phyloP scores from a whole-genome alignment of 2,329 filamentous ascomycete species.

The Ceratocystiopsis minuta region DNA sequence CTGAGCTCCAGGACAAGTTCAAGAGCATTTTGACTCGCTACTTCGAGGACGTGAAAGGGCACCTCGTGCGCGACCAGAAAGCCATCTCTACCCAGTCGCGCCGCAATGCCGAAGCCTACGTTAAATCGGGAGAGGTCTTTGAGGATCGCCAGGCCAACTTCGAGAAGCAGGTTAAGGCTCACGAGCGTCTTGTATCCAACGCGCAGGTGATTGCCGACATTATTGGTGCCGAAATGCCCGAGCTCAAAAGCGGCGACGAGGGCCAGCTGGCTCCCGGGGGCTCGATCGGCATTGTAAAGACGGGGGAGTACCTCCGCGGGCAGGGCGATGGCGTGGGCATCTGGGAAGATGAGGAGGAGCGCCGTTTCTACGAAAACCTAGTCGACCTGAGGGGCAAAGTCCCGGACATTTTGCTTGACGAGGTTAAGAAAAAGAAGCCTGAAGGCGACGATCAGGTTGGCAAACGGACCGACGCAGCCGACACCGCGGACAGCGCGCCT shows the following conservation, averaged over 20 bases:
- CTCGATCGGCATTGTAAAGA: conserved; percentile 83
- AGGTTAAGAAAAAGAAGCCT: conserved; percentile 80
- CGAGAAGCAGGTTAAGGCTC: conserved; percentile 79
- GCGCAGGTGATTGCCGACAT: conserved; percentile 82
- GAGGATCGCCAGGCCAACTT: conserved; percentile 93
- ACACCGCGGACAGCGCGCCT: background rate
- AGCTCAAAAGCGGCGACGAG: conserved; percentile 69
- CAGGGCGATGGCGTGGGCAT: conserved; percentile 85
- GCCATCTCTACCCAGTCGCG: conserved; percentile 71
- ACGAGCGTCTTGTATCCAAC: conserved; percentile 79
- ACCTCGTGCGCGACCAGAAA: conserved; percentile 83
- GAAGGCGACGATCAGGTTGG: conserved; percentile 69
- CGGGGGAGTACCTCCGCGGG: conserved; percentile 78
- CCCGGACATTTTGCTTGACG: conserved; percentile 80
- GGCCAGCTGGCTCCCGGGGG: conserved; percentile 46
- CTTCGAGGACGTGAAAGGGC: conserved; percentile 79
- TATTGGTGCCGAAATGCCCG: conserved; percentile 81
- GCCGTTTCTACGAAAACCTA: conserved; percentile 93
- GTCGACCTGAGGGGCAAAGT: conserved; percentile 93
- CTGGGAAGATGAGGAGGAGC: conserved; percentile 96
- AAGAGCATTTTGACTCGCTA: conserved; percentile 72
- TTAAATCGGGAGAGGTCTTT: conserved; percentile 95
- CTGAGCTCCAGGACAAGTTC: conserved; percentile 72
- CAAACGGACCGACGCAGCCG: conserved; percentile 44
- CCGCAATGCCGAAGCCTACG: conserved; percentile 93